Conservation (phyloP, 2,329 filamentous ascomycete genomes). For the Fusarium miscanthi region DNA sequence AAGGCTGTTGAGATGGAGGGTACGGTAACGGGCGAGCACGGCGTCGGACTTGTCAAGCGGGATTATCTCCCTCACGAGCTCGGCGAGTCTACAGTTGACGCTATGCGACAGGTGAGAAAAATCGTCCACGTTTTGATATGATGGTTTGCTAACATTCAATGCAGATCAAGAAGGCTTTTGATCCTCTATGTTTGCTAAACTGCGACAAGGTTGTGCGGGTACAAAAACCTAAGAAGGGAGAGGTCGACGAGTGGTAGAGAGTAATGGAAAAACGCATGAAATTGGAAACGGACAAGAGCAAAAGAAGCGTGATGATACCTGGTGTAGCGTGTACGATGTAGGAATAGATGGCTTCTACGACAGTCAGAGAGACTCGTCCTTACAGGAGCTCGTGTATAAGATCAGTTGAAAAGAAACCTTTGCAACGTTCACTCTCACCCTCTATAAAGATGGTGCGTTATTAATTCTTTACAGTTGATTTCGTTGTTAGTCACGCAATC, state of each 20-base stretch:
- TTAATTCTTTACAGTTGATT: not conserved
- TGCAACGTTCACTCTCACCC: not conserved
- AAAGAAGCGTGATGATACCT: constrained; percentile 21
- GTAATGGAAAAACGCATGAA: not conserved
- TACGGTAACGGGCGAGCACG: constrained; percentile 88
- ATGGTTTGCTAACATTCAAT: not conserved
- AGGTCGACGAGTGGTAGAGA: constrained; percentile 58
- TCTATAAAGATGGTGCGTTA: not conserved
- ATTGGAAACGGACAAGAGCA: not conserved
- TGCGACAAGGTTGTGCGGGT: constrained; percentile 76
- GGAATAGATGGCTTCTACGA: constrained; percentile 22
- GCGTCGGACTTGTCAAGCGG: constrained; percentile 84
- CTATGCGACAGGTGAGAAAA: constrained; percentile 77
- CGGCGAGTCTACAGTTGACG: constrained; percentile 77
- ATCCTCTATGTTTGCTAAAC: constrained; percentile 77
- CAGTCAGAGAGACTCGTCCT: not conserved
- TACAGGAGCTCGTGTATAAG: constrained; percentile 17
- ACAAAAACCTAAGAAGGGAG: constrained; percentile 58
- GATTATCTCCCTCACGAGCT: constrained; percentile 85
- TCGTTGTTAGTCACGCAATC: too few species aligned
- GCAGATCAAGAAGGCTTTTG: constrained; percentile 82
- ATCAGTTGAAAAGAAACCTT: not conserved
- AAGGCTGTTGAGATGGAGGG: constrained; percentile 86
- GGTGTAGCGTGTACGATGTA: constrained; percentile 34
- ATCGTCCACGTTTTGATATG: constrained; percentile 24